These are phyloP conservation scores for Cinnamomum micranthum DNA, from an alignment of 164 flowering plant species.

Conservation along the genomic window DNA sequence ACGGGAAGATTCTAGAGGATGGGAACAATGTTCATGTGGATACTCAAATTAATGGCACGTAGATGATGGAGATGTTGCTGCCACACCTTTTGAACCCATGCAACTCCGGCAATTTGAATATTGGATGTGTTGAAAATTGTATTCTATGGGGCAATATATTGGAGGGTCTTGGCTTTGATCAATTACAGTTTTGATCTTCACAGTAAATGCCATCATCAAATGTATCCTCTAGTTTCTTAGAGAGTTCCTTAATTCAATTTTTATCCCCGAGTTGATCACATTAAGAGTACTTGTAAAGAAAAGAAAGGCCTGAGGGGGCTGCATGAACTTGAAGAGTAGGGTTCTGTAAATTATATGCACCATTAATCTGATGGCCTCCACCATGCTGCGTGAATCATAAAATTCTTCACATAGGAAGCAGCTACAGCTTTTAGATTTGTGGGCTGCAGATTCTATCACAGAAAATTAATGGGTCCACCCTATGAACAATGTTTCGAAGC, in stretches of 20 bases:
- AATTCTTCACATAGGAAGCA: too few species aligned
- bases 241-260: not conserved
- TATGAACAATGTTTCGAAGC: too few species aligned
- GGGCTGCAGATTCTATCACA: too few species aligned
- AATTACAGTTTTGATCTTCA: not conserved
- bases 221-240: not conserved
- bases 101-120: not conserved
- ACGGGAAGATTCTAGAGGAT: conserved; percentile 73
- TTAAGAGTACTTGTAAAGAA: not conserved
- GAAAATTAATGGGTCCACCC: too few species aligned
- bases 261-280: not conserved
- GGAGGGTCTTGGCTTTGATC: not conserved
- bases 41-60: conserved; percentile 48
- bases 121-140: not conserved
- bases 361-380: too few species aligned
- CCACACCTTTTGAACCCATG: not conserved
- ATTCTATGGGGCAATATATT: too few species aligned
- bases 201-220: not conserved
- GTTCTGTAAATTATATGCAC: too few species aligned
- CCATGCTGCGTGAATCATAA: too few species aligned
- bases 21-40: conserved; percentile 47
- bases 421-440: too few species aligned
- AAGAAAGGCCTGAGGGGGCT: too few species aligned
- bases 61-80: not conserved
- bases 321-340: too few species aligned